A percentile compares a stretch with the other conserved stretches of the same genome.
These are phyloP conservation scores for Lodderomyces pseudojiufengensis DNA, from an alignment of 1,139 yeast genomes.

Conservation along the genomic window DNA sequence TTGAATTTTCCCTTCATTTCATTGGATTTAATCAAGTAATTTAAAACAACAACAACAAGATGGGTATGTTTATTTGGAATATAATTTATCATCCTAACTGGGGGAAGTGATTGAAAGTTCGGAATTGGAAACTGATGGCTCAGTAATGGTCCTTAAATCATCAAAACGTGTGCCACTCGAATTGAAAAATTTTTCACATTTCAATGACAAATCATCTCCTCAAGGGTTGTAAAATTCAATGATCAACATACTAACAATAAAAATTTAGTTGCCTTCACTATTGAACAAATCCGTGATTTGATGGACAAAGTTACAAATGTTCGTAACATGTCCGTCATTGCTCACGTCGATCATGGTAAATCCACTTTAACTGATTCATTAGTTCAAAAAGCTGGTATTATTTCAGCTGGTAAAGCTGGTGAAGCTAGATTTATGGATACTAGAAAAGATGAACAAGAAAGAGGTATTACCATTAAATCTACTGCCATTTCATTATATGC, in stretches of 20 bases:
- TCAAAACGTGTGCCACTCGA: no score
- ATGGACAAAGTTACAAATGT: slow-evolving; percentile 99
- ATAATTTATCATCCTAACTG: no score
- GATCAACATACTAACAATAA: slow-evolving; percentile 8
- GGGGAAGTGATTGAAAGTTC: no score
- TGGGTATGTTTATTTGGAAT: slow-evolving; percentile 36
- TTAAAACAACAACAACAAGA: slow-evolving; percentile 20
- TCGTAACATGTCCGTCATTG: slow-evolving; percentile 99
- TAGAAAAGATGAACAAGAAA: slow-evolving; percentile 99
- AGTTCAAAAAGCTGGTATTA: slow-evolving; percentile 99
- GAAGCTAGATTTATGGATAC: slow-evolving; percentile 99
- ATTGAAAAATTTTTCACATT: neutral
- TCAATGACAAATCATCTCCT: neutral
- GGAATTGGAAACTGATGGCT: no score
- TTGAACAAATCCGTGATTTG: slow-evolving; percentile 95
- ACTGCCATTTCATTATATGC: slow-evolving; percentile 97
- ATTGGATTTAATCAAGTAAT: slow-evolving; percentile 15
- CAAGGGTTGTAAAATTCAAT: neutral
- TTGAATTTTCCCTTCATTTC: slow-evolving; percentile 12
- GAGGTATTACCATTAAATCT: slow-evolving; percentile 99
- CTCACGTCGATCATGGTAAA: slow-evolving; percentile 99
- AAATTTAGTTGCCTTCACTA: slow-evolving; percentile 62
- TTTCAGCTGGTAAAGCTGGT: slow-evolving; percentile 99
- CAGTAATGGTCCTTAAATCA: no score
- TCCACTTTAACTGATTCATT: slow-evolving; percentile 98